Base-by-base conservation (phyloP, 2,329 filamentous ascomycete species). In the Intubia oerlemansii region DNA sequence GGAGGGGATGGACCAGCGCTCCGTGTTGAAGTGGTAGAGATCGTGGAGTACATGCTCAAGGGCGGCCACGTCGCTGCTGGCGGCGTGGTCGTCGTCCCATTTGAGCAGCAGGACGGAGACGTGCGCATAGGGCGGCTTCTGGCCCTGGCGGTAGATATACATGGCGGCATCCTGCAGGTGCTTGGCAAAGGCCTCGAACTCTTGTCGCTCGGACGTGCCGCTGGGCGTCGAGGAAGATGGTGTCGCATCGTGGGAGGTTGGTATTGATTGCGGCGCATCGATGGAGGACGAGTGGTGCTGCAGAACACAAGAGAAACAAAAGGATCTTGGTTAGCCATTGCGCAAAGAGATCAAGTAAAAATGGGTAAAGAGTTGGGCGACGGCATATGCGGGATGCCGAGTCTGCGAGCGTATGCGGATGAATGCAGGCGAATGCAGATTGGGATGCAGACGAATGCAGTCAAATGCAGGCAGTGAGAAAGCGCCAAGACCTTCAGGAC, bases 121-220 rank as follows among this genome's bases (percentile, higher is more conserved):
- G 32, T 57, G 59, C 12, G 51, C 56, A 38, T 74, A 70, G 15
- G 58, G 57, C 4, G 57, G 54, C 33, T 56, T 58, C 41, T 70
- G 62, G 25, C 63, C 64, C 47, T 71, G 66, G 36, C 63, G 58
- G 43, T 70, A 65, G 38, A 74, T 70, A 41, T 70, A 54, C 59
- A 71, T 70, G 37, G 68, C 67, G 28, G 67, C 68, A 57, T 73
- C 68, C 43, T 74, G 68, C 25, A 74, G 57, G 49, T 74, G 68
- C 26, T 67, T 59, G 34, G 67, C 68, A 43, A 73, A 73, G 30
- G 64, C 59, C 46, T 73, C 68, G 48, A 73, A 74, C 41, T 72
- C 66, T 47, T 66, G 58, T 38, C 62, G 58, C 40, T 66, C 44
- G 15, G 41, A 34, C 5, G 38, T 15, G 9, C 37, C 38, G 34